Evolutionary conservation across 371 early-diverging fungal genomes (phyloP), one percentile per base, ranked within the genome.

Genomic region (Dipsacomyces acuminosporus): DNA sequence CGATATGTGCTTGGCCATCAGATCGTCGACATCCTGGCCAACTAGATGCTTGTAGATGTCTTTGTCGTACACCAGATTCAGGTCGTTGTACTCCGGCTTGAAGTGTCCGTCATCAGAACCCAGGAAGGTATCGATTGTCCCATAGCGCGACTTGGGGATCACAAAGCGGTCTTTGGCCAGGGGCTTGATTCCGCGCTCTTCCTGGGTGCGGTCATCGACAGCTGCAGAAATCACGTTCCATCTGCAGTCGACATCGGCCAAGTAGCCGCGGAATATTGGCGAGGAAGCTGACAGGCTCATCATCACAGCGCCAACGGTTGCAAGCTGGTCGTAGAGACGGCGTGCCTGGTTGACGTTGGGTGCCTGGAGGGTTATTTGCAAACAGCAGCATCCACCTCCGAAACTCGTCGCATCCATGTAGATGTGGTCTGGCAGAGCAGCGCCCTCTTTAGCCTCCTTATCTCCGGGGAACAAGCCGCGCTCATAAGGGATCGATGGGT

Each of bases 331-430:
- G 74, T 98, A 98, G 35, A 99, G 76, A 52, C 82, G 69, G 50
- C 98, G 78, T 13, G 97, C 99, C 73, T 96, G 94, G 60, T 87
- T 86, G 23, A 99, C 84, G 61, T 89, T 87, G 71, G 90, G 88
- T n/a, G 97, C 94, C 75, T 99, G 99, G 73, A 99, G 90, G 17
- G 99, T 99, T 61, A 98, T 89, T 76, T 99, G 99, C 26, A 99
- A 80, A 67, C 99, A 98, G 64, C 89, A 93, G 77, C 96, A 97
- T 45, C 99, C 99, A 99, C 99, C 99, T 24, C 99, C 99, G 80
- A 98, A 98, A 40, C 93, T 93, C 99, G 98, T 98, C 17, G 93
- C 87, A 73, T 99, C 99, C 89, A 99, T 91, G 69, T 98, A 94
- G 41, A 98, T 92, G 74, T 94, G 93, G 64, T 95, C 90, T 0